A percentile compares a stretch with the other conserved stretches of the same genome.
Evolutionary conservation across 129 eudicot genomes (phyloP).

Genomic region (Lactuca sativa): DNA sequence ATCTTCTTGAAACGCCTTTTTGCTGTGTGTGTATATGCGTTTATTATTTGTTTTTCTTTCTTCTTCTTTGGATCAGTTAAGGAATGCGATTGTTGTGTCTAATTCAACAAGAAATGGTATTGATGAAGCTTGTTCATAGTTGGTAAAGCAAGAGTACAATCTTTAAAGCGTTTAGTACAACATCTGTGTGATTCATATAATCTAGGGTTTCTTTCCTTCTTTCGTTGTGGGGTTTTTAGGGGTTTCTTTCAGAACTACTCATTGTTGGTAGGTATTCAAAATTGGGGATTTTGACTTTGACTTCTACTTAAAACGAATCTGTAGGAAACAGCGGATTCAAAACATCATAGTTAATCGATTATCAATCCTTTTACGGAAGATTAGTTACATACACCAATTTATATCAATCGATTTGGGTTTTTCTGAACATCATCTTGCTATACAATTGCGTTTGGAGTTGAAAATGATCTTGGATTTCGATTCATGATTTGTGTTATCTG

Average conservation of each 20-base stretch:
- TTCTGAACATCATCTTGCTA: background rate
- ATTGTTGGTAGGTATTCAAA: background rate
- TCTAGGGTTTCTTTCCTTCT: constrained; percentile 9
- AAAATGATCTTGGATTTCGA: background rate
- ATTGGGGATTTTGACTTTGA: constrained; percentile 7
- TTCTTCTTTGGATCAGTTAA: constrained; percentile 29
- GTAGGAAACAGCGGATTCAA: background rate
- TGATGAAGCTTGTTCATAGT: constrained; percentile 31
- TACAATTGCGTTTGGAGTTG: background rate
- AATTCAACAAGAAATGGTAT: constrained; percentile 24
- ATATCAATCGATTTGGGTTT: background rate
- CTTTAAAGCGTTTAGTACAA: constrained; percentile 28
- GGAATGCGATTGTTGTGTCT: constrained; percentile 34
- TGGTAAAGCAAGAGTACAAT: constrained; percentile 23
- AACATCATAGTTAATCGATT: background rate
- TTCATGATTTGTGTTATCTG: constrained; percentile 14
- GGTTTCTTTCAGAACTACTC: background rate
- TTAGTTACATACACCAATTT: background rate
- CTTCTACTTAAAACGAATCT: background rate
- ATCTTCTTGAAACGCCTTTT: constrained; percentile 23
- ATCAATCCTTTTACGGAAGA: background rate
- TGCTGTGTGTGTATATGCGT: constrained; percentile 9
- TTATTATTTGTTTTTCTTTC: background rate
- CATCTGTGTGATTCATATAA: background rate
- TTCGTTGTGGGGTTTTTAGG: constrained; percentile 5